phyloP scores from a whole-genome alignment of 495 filamentous ascomycete genomes.

The Hamigera avellanea region DNA sequence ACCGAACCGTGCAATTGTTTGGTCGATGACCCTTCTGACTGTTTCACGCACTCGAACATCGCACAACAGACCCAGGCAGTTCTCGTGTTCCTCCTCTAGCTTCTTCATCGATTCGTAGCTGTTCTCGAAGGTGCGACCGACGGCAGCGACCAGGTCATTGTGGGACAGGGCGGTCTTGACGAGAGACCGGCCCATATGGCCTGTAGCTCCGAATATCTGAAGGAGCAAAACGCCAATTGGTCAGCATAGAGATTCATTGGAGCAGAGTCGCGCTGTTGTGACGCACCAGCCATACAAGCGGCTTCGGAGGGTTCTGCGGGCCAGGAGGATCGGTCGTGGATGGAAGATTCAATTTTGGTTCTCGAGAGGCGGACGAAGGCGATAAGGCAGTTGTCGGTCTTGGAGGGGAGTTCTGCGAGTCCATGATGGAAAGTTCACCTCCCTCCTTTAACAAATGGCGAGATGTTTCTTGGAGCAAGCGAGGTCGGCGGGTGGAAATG shows the following conservation, averaged over 20 bases:
- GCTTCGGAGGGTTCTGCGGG: constrained; percentile 58
- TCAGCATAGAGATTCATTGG: constrained; percentile 5
- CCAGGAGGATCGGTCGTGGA: constrained; percentile 69
- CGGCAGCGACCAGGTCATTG: constrained; percentile 78
- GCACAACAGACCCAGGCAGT: constrained; percentile 72
- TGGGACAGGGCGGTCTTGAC: constrained; percentile 69
- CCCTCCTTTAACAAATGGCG: too few species aligned
- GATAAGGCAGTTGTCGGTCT: constrained; percentile 9
- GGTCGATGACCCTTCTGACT: constrained; percentile 57
- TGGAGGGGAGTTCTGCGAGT: constrained; percentile 20
- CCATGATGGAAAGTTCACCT: constrained; percentile 22
- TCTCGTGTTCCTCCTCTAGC: constrained; percentile 39
- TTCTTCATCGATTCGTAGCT: constrained; percentile 54
- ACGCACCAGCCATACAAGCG: constrained; percentile 73
- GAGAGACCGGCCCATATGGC: constrained; percentile 88
- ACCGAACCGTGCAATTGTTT: constrained; percentile 61
- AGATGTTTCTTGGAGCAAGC: too few species aligned
- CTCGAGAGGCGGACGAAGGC: constrained; percentile 20
- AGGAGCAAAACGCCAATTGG: background rate
- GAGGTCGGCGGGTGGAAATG: background rate
- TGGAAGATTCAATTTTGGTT: constrained; percentile 48
- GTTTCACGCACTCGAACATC: constrained; percentile 79
- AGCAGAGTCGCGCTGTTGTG: constrained; percentile 1
- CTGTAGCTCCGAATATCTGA: constrained; percentile 86
- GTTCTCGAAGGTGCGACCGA: constrained; percentile 76